A percentile compares a stretch with the other conserved stretches of the same genome.
These are phyloP conservation scores for Tilletia horrida DNA, from an alignment of 1,284 basidiomycete genomes.

Conservation along the genomic window DNA sequence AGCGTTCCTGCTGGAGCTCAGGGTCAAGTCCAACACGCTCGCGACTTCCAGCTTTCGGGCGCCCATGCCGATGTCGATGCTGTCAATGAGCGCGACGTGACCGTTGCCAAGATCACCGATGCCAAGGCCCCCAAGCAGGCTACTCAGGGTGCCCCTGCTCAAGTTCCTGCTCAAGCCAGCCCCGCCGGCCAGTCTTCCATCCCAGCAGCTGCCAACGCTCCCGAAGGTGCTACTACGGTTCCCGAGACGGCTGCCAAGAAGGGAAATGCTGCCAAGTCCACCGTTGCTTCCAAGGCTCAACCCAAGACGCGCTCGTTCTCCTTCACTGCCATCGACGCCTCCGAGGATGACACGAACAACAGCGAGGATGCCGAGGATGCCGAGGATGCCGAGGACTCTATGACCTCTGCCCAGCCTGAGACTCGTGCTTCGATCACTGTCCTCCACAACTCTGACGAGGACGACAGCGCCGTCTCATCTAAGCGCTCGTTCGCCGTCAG, in stretches of 20 bases:
- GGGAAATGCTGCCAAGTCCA: background rate
- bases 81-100: background rate
- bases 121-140: background rate
- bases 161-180: background rate
- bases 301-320: slow-evolving; percentile 8
- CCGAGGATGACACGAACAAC: background rate
- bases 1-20: no score
- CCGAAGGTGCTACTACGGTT: background rate
- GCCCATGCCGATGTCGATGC: background rate
- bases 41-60: no score
- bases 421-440: slow-evolving; percentile 8
- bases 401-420: background rate
- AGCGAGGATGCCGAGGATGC: no score
- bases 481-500: slow-evolving; percentile 6
- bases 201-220: background rate
- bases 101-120: background rate
- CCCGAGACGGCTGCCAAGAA: background rate
- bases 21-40: no score
- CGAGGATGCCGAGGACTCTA: background rate
- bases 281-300: background rate
- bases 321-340: slow-evolving; percentile 2
- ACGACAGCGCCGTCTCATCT: background rate
- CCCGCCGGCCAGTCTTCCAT: background rate
- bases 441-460: slow-evolving; percentile 3
- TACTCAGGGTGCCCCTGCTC: slow-evolving; percentile 4